Conservation (phyloP, 305 asterid species). For the Plantago lanceolata region DNA sequence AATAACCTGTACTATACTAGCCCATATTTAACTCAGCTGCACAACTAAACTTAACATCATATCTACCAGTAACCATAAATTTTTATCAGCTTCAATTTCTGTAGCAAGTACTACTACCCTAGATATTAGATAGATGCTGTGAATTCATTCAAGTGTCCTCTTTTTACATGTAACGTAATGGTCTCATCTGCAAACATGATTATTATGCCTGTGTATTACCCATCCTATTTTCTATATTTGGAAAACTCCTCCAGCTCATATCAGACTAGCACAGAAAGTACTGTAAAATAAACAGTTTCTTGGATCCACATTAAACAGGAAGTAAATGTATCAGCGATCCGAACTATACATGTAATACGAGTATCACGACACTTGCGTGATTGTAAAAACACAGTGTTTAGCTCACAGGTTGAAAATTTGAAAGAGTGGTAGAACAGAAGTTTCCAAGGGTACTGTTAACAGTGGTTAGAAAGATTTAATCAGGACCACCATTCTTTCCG, state of each 20-base stretch:
- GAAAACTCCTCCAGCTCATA: slow-evolving; percentile 15
- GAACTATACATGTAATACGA: neutral
- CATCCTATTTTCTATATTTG: slow-evolving; percentile 15
- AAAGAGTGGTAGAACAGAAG: neutral
- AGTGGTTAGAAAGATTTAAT: neutral
- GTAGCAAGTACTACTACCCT: neutral
- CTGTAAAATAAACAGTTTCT: neutral
- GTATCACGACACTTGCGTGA: neutral
- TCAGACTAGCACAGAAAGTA: slow-evolving; percentile 2
- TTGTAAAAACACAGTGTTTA: neutral
- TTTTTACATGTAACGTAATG: slow-evolving; percentile 7
- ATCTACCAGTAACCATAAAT: slow-evolving; percentile 22
- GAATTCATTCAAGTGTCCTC: slow-evolving; percentile 15
- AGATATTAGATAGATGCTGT: slow-evolving; percentile 9
- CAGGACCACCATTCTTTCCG: neutral
- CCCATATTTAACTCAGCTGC: slow-evolving; percentile 6
- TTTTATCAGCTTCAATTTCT: slow-evolving; percentile 24
- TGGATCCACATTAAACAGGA: slow-evolving; percentile 6
- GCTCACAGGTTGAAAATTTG: neutral
- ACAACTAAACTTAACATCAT: slow-evolving; percentile 6
- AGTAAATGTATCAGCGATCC: neutral
- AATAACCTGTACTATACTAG: slow-evolving; percentile 9
- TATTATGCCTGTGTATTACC: slow-evolving; percentile 9
- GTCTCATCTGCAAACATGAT: slow-evolving; percentile 4
- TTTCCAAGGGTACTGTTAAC: neutral